phyloP scores from a whole-genome alignment of 2,329 filamentous ascomycete species.

The Penicillium glabrum region DNA sequence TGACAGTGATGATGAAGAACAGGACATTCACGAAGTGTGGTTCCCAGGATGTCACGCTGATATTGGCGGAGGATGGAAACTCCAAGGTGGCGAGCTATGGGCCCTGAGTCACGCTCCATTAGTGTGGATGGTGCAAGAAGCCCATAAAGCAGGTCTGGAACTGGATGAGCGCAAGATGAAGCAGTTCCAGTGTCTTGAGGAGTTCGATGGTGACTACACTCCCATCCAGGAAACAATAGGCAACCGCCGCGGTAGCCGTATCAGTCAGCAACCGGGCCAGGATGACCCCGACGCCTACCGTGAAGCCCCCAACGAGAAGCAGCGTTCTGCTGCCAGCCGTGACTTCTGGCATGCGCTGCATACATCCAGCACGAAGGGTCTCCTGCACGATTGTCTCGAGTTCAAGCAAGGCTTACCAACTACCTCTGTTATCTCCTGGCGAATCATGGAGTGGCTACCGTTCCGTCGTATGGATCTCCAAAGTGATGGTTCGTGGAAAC shows the following conservation, averaged over 20 bases:
- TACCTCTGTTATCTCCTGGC: conserved; percentile 66
- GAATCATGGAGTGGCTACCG: conserved; percentile 77
- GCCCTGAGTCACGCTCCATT: conserved; percentile 67
- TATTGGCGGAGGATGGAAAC: conserved; percentile 74
- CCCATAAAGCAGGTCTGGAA: conserved; percentile 63
- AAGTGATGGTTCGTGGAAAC: conserved; percentile 71
- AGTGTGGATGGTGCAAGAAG: conserved; percentile 69
- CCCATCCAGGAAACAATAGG: conserved; percentile 31
- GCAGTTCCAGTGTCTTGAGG: conserved; percentile 63
- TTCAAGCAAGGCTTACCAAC: conserved; percentile 60
- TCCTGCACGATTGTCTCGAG: conserved; percentile 70
- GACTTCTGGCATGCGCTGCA: conserved; percentile 61
- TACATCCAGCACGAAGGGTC: conserved; percentile 52
- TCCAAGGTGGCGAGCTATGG: conserved; percentile 53
- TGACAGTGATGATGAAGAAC: conserved; percentile 41
- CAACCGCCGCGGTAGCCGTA: conserved; percentile 13
- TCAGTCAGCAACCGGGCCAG: conserved; percentile 5
- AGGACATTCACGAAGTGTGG: conserved; percentile 74
- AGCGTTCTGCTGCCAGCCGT: conserved; percentile 28
- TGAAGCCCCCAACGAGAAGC: conserved; percentile 19
- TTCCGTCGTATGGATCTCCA: conserved; percentile 79
- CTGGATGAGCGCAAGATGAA: conserved; percentile 70
- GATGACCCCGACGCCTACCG: conserved; percentile 17
- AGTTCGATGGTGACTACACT: conserved; percentile 36
- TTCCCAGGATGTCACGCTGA: conserved; percentile 79